Base-by-base conservation (phyloP, 75 land plant genomes). In the Isoetes taiwanensis region DNA sequence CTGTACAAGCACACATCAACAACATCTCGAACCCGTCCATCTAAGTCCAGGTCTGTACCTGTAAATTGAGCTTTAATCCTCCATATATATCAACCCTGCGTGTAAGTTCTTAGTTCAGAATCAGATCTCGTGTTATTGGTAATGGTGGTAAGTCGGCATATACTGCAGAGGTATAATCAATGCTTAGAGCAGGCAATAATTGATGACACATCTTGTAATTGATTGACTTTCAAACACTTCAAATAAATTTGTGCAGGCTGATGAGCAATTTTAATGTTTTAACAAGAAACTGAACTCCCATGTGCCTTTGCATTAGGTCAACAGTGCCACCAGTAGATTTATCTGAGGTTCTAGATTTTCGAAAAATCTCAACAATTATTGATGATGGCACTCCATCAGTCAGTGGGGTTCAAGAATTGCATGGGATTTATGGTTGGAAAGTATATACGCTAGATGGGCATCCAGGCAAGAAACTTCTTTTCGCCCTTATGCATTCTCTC, bases 321-420 rank as follows among this genome's bases (percentile, higher is more conserved):
- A 25, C 37, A 3, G 54, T 58, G 10, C 79, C 76, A 27, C 41
- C 71, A 6, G 82, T 84, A 0, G 90, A 94, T 70, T 65, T 94
- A 16, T 80, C 86, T 0, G 76, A 85, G 17, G 96, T 94, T 11
- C 11, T 82, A n/a, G 99, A 94, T 61, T 89, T 94, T 57, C 66
- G 68, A 19, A 64, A 69, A 30, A 62, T 78, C 50, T 61, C 64
- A 1, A 60, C 74, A 1, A 37, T 39, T 6, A 59, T 60, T 23
- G 21, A 69, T 24, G 33, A 32, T 1, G 40, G 9, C 19, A 62
- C 59, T 2, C 39, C 54, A 4, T 33, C 48, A 37, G 68, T 71
- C 0, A 32, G 29, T 0, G 81, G 81, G 8, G 56, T 82, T 34
- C 43, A 26, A 2, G 61, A 38, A 28, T 32, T 57, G n/a, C 25